Percentiles rank a stretch among this genome's conserved stretches.
Evolutionary conservation across 2,329 filamentous ascomycete species (phyloP).

Genomic region (Aaosphaeria arxii): DNA sequence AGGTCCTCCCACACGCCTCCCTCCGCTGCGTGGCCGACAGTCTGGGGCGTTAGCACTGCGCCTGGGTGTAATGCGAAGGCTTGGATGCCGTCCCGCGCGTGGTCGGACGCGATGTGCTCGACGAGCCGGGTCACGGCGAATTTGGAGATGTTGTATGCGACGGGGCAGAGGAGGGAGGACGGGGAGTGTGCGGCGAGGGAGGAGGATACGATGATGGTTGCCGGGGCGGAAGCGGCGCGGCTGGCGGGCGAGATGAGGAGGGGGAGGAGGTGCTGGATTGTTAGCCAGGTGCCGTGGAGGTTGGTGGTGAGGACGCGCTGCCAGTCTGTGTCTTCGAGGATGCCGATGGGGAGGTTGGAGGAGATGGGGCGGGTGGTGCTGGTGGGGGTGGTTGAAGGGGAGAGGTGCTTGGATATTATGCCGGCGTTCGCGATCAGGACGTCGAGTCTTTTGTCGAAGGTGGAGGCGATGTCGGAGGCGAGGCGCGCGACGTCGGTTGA

Average conservation of each 20-base stretch:
- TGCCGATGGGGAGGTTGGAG: constrained; percentile 7
- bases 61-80: constrained; percentile 15
- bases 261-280: constrained; percentile 14
- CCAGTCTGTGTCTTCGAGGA: constrained; percentile 16
- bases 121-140: constrained; percentile 13
- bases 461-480: constrained; percentile 3
- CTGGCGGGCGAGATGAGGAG: constrained; percentile 6
- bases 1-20: background rate
- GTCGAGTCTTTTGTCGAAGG: constrained; percentile 13
- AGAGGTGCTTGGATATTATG: constrained; percentile 11
- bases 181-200: constrained; percentile 9
- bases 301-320: constrained; percentile 18
- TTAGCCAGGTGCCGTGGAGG: constrained; percentile 15
- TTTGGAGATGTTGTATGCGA: constrained; percentile 19
- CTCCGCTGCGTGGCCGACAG: constrained; percentile 1
- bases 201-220: constrained; percentile 12
- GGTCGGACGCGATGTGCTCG: constrained; percentile 15
- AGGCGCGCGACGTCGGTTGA: constrained; percentile 4
- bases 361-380: background rate
- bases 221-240: too few species aligned
- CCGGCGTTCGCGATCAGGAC: constrained; percentile 20
- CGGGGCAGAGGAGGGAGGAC: constrained; percentile 7
- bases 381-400: background rate
- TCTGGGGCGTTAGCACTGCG: constrained; percentile 12
- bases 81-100: constrained; percentile 3